A percentile compares a stretch with the other conserved stretches of the same genome.
Conservation (phyloP, 164 flowering plant genomes). For the Liriodendron chinense region DNA sequence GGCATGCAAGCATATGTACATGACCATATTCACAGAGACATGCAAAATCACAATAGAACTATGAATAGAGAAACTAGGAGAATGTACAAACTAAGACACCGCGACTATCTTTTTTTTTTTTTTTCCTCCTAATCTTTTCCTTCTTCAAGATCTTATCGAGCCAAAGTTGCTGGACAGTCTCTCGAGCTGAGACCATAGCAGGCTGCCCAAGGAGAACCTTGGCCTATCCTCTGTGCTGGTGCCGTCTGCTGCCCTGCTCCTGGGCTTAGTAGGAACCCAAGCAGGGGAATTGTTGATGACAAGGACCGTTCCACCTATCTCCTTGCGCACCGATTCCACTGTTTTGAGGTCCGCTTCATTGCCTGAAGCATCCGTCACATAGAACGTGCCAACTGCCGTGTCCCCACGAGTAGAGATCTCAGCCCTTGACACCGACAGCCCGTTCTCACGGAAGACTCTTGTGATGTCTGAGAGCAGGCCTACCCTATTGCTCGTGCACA, state of each 20-base stretch:
- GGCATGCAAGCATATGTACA: neutral
- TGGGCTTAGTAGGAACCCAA: constrained; percentile 9
- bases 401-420: constrained; percentile 60
- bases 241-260: constrained; percentile 11
- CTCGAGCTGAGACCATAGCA: constrained; percentile 80
- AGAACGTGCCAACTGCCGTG: constrained; percentile 61
- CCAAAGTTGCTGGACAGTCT: constrained; percentile 63
- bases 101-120: no score
- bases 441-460: constrained; percentile 73
- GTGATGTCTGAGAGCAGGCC: constrained; percentile 79
- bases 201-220: constrained; percentile 51
- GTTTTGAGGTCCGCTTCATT: constrained; percentile 35
- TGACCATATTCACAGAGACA: neutral
- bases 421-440: constrained; percentile 61
- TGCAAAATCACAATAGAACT: neutral
- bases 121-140: neutral
- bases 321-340: constrained; percentile 45
- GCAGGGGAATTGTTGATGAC: constrained; percentile 29
- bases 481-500: constrained; percentile 50
- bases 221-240: constrained; percentile 27
- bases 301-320: constrained; percentile 50
- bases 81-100: neutral
- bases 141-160: constrained; percentile 37
- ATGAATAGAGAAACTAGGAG: neutral
- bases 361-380: constrained; percentile 65